Base-by-base conservation (phyloP, 176 grass and related monocot species). In the Olyra latifolia region DNA sequence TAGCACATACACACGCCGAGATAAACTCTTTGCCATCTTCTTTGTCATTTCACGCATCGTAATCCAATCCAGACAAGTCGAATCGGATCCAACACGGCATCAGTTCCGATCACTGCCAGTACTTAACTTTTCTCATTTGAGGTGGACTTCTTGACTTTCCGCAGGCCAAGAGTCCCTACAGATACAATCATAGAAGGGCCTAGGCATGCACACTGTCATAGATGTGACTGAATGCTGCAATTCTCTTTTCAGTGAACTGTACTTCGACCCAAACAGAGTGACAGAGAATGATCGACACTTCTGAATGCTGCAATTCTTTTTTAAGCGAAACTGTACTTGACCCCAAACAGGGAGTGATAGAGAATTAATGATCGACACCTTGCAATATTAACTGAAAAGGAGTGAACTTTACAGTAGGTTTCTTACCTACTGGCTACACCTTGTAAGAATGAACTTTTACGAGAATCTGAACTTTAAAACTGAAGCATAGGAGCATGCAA, bases 31-130 rank as follows among this genome's bases (percentile, higher is more conserved):
- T 20, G 20, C 11, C 20, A 75, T 72, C 44, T 32, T 27, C 69
- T 30, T 7, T 71, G 69, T 30, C 69, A 71, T 50, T 32, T 71
- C 69, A 5, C 71, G 17, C 48, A 30, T 55, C 29, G 48, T 35
- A 32, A 35, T 77, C 41, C 74, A 8, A 48, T 48, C 58, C 58
- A 49, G 58, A 53, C 69, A 72, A 20, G 69, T 72, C 46, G 8
- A 72, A 52, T 72, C 69, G 52, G 27, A 52, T 32, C 69, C 69
- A 35, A 72, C 32, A 46, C 17, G 16, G 25, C 45, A 32, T 72
- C 16, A 20, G 27, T 8, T 52, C 69, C 46, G 20, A 72, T 47
- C 45, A 49, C 25, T 52, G 69, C 46, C 5, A n/a, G n/a, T n/a
- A 35, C 46, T 52, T 20, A 72, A 52, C 15, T 20, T 52, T 0